Conservation (phyloP, 2,329 filamentous ascomycete species). For the Gaeumannomyces sp. region DNA sequence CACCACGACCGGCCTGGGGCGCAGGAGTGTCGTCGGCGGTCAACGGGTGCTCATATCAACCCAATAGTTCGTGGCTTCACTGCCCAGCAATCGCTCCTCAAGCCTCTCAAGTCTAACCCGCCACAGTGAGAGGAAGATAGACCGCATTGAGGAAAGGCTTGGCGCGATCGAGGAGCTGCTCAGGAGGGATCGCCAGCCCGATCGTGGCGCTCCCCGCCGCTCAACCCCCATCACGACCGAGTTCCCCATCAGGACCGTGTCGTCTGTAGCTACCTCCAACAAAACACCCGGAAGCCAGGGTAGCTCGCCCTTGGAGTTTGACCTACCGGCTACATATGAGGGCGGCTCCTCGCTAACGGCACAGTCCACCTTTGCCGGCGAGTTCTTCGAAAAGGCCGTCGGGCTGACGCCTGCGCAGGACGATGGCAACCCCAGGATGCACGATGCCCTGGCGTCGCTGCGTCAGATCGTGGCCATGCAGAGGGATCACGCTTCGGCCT, state of each 20-base stretch:
- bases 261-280: background rate
- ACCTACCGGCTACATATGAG: conserved; percentile 2
- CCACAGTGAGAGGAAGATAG: conserved; percentile 6
- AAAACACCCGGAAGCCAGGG: background rate
- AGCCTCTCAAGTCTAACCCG: background rate
- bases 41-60: conserved; percentile 1
- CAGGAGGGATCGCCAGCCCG: conserved; percentile 1
- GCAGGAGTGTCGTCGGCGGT: background rate
- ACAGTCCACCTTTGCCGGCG: conserved; percentile 4
- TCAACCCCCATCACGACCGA: background rate
- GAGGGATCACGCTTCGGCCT: background rate
- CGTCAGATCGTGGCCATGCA: conserved; percentile 7
- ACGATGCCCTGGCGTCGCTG: conserved; percentile 3
- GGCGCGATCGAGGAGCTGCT: conserved; percentile 5
- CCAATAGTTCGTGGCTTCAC: conserved; percentile 1
- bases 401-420: conserved; percentile 1
- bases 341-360: conserved; percentile 6
- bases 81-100: background rate
- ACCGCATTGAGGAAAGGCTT: conserved; percentile 2
- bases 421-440: conserved; percentile 4
- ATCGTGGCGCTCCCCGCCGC: background rate
- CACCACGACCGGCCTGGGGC: conserved; percentile 5
- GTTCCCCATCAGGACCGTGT: conserved; percentile 1
- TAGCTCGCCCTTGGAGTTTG: conserved; percentile 4
- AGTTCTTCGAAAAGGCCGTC: conserved; percentile 5